Percentiles rank a stretch among this genome's conserved stretches.
These are phyloP conservation scores for Neoascochyta sp. DNA, from an alignment of 2,329 filamentous ascomycete genomes.

Conservation along the genomic window DNA sequence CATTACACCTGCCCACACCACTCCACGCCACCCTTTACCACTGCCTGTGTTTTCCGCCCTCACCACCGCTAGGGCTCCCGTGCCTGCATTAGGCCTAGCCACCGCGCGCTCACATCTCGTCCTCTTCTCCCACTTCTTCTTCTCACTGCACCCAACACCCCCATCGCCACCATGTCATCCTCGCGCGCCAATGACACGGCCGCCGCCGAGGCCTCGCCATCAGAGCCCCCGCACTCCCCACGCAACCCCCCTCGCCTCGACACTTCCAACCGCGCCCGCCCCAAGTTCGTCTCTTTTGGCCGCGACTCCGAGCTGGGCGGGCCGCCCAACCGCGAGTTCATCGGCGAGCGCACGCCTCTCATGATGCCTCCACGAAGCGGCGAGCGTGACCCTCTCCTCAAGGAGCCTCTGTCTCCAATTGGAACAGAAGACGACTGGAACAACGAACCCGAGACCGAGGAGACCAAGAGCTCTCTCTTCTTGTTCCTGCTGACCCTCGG, in stretches of 20 bases:
- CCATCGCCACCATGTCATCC: conserved; percentile 16
- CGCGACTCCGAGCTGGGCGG: conserved; percentile 21
- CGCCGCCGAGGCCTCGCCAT: conserved; percentile 8
- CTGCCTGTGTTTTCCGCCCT: too few species aligned
- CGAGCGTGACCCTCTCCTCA: conserved; percentile 32
- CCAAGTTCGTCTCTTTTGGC: conserved; percentile 38
- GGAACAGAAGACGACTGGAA: conserved; percentile 42
- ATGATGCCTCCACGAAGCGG: conserved; percentile 27
- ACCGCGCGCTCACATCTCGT: too few species aligned
- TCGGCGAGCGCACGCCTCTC: conserved; percentile 37
- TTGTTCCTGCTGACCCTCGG: conserved; percentile 80
- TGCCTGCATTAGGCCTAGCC: conserved; percentile 12
- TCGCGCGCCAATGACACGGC: conserved; percentile 7
- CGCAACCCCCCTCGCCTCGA: conserved; percentile 15
- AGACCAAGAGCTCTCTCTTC: conserved; percentile 79
- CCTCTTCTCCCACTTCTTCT: too few species aligned
- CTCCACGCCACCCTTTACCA: too few species aligned
- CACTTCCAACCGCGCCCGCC: conserved; percentile 19
- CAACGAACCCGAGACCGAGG: conserved; percentile 49
- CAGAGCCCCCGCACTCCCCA: conserved; percentile 14
- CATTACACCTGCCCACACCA: too few species aligned
- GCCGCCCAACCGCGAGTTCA: conserved; percentile 21
- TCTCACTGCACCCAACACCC: conserved; percentile 8
- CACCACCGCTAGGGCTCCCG: too few species aligned
- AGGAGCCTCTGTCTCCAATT: conserved; percentile 32